Conservation (phyloP, 257 asterid genomes). For the Solanum sejunctum region DNA sequence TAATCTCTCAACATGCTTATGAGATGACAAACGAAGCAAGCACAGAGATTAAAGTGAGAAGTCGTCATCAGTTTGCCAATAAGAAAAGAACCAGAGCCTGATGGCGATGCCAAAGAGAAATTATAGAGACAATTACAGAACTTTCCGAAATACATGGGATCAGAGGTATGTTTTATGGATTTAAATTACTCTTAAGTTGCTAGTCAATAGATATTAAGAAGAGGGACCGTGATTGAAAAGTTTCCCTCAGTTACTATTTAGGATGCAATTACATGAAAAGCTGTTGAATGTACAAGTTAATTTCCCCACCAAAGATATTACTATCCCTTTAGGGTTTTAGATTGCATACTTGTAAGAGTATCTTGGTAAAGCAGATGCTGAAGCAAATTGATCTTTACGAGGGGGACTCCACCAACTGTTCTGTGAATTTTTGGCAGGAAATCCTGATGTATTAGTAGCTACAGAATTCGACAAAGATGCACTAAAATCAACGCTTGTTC, state of each 20-base stretch:
- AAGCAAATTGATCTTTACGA: constrained; percentile 40
- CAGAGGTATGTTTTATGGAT: not conserved
- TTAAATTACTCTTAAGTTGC: not conserved
- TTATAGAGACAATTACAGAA: not conserved
- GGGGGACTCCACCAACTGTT: constrained; percentile 65
- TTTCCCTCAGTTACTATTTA: not conserved
- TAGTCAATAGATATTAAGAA: not conserved
- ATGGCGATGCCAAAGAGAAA: not conserved
- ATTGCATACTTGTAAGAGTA: constrained; percentile 74
- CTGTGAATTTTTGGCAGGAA: constrained; percentile 28
- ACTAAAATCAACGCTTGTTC: constrained; percentile 50
- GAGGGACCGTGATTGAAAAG: not conserved
- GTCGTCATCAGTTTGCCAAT: not conserved
- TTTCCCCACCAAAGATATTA: not conserved
- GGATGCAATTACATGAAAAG: not conserved
- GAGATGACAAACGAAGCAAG: not conserved
- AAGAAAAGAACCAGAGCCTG: not conserved
- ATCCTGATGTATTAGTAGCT: constrained; percentile 15
- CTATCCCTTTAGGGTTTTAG: not conserved
- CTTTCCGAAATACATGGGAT: not conserved
- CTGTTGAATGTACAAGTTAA: not conserved
- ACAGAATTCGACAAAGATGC: constrained; percentile 50
- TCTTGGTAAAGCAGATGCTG: constrained; percentile 71
- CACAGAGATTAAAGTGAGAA: not conserved
- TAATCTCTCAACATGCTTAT: not conserved